Evolutionary conservation across 371 early-diverging fungal genomes (phyloP), one percentile per base, ranked within the genome.

Genomic region (Circinella minor): DNA sequence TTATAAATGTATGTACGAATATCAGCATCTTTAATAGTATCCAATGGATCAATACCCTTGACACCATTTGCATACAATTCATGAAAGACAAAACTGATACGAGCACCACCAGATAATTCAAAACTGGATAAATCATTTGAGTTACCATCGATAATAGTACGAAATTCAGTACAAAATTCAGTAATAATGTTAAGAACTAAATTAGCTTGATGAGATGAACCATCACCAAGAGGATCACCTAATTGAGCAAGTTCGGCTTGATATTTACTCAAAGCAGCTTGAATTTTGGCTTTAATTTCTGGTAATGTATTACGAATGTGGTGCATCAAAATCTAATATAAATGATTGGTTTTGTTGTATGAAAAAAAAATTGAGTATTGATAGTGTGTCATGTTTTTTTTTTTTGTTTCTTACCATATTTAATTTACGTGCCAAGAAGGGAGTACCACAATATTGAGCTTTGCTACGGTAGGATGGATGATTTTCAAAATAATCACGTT

Each of bases 371-470:
- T n/a, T n/a, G n/a, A n/a, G n/a, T n/a, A n/a, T n/a, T n/a, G n/a
- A n/a, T n/a, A n/a, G n/a, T n/a, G n/a, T n/a, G n/a, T n/a, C n/a
- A n/a, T n/a, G n/a, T n/a, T n/a, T n/a, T n/a, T n/a, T n/a, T n/a
- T n/a, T n/a, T n/a, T n/a, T n/a, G n/a, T n/a, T n/a, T 43, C 11
- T 43, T 70, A 70, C 70, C 90, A 93, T 92, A 79, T 98, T 98
- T 7, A 99, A 86, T 77, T 96, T 96, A 64, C 95, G 86, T 7
- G 99, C 96, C 70, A 99, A 82, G 86, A 94, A 99, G 13, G 96
- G 96, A n/a, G 99, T 98, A 63, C 99, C 99, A 80, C 99, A 99
- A 88, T 95, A 99, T 72, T 95, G 94, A 8, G 97, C 96, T 81
- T 99, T 99, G 87, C 89, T 92, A 70, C 86, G 87, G 82, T 99